Base-by-base conservation (phyloP, 106 monocot species). In the Dioscorea alata region DNA sequence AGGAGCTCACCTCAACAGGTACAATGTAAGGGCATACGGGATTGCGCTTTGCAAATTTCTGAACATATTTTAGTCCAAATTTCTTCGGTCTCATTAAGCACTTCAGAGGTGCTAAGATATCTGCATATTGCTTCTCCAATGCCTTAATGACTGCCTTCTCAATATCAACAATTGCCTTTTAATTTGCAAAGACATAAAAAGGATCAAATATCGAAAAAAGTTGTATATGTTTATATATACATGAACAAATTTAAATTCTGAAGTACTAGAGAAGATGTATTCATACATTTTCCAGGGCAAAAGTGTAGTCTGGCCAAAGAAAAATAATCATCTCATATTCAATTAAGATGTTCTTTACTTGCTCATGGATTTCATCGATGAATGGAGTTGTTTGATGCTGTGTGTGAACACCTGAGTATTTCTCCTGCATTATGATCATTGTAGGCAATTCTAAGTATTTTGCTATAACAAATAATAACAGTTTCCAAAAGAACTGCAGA, bases 31-130 rank as follows among this genome's bases (percentile, higher is more conserved):
- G 93, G 10, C 28, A 54, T 0, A 76, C 6, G 18, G 93, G 83
- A 79, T 78, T 84, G 54, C 90, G 89, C 50, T 88, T 90, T 8
- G 93, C 69, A 31, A 99, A 78, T 65, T 99, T 99, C 72, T 99
- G 93, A 16, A 99, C 99, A 68, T 90, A 93, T 62, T 99, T 93
- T 24, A 99, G 79, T n/a, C 93, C 99, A 75, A 99, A 99, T 69
- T 90, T 99, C 81, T 93, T 99, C 12, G 93, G 93, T 15, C 72
- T 68, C 75, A 90, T 64, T 33, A 73, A 78, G 67, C 93, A 90
- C 71, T 93, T 99, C 35, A 99, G 64, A 61, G 99, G 99, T 60
- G 88, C 76, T 68, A 99, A 74, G 12, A 88, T 85, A 78, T 93
- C 99, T 23, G 83, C 77, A 82, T 99, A 93, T 63, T 99, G 99